A percentile compares a stretch with the other conserved stretches of the same genome.
Conservation (phyloP, 352 stramenopile genomes). For the Phytophthora tubulina region DNA sequence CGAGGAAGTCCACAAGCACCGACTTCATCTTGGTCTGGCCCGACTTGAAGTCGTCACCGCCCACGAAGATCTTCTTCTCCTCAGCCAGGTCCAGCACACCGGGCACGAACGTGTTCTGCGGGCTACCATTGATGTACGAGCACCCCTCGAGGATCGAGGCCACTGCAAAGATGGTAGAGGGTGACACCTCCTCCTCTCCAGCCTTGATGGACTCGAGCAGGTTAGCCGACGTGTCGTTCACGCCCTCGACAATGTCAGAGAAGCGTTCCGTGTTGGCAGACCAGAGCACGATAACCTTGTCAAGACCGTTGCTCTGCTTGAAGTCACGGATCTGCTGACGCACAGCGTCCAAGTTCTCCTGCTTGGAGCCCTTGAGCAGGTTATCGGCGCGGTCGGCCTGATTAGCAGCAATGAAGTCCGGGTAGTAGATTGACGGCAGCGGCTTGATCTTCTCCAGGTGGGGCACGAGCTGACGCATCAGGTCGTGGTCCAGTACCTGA, state of each 20-base stretch:
- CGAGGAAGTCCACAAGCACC: slow-evolving; percentile 99
- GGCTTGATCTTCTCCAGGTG: slow-evolving; percentile 97
- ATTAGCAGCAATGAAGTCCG: slow-evolving; percentile 99
- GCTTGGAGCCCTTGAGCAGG: slow-evolving; percentile 96
- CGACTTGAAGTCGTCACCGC: slow-evolving; percentile 99
- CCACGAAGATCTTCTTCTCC: slow-evolving; percentile 97
- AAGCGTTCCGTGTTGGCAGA: slow-evolving; percentile 99
- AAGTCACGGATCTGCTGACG: slow-evolving; percentile 97
- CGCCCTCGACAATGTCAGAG: slow-evolving; percentile 96
- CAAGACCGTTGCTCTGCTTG: slow-evolving; percentile 94
- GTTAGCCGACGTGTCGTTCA: slow-evolving; percentile 99
- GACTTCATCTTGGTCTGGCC: slow-evolving; percentile 99
- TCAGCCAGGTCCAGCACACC: slow-evolving; percentile 96
- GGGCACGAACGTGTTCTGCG: slow-evolving; percentile 99
- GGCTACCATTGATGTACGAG: slow-evolving; percentile 99
- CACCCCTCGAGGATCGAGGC: slow-evolving; percentile 98
- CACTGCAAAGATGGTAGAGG: slow-evolving; percentile 98
- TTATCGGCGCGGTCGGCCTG: slow-evolving; percentile 99
- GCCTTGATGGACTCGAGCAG: slow-evolving; percentile 97
- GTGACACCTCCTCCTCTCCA: slow-evolving; percentile 95
- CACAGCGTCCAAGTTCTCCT: slow-evolving; percentile 96
- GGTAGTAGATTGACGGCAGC: slow-evolving; percentile 98
- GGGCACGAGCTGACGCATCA: slow-evolving; percentile 97
- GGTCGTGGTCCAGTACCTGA: slow-evolving; percentile 96
- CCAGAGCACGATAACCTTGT: slow-evolving; percentile 99